phyloP scores from a whole-genome alignment of 768 basidiomycete genomes.

The Goffeauzyma gilvescens region DNA sequence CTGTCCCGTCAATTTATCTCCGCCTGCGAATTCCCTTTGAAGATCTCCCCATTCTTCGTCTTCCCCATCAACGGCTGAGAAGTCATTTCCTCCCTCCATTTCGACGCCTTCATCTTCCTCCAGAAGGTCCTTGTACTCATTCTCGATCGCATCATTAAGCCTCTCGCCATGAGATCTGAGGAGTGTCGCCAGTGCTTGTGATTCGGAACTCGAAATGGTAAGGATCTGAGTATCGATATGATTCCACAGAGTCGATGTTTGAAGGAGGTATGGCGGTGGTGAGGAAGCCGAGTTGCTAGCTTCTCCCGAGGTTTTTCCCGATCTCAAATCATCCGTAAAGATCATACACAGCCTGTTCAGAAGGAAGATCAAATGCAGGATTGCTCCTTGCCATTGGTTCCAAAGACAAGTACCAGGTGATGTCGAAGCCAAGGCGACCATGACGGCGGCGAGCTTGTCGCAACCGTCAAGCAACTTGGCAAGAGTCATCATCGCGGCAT shows the following conservation, averaged over 20 bases:
- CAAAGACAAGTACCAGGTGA: no score
- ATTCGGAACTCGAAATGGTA: no score
- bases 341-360: no score
- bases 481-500: slow-evolving; percentile 2
- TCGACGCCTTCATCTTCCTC: slow-evolving; percentile 10
- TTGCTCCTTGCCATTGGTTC: slow-evolving; percentile 5
- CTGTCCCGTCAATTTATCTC: background rate
- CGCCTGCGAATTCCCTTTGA: slow-evolving; percentile 5
- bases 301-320: no score
- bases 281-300: no score
- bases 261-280: slow-evolving; percentile 6
- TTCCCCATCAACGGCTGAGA: no score
- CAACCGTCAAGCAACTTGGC: slow-evolving; percentile 1
- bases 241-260: slow-evolving; percentile 7
- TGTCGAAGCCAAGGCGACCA: no score
- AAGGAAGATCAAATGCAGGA: no score
- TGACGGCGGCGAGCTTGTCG: slow-evolving; percentile 2
- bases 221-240: slow-evolving; percentile 8
- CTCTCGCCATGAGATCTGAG: slow-evolving; percentile 5
- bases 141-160: slow-evolving; percentile 4
- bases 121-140: slow-evolving; percentile 12
- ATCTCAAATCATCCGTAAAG: no score
- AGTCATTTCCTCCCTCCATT: background rate
- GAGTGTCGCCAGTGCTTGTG: no score
- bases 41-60: slow-evolving; percentile 12